phyloP scores from a whole-genome alignment of 257 asterid genomes.

The Solanum piurae region DNA sequence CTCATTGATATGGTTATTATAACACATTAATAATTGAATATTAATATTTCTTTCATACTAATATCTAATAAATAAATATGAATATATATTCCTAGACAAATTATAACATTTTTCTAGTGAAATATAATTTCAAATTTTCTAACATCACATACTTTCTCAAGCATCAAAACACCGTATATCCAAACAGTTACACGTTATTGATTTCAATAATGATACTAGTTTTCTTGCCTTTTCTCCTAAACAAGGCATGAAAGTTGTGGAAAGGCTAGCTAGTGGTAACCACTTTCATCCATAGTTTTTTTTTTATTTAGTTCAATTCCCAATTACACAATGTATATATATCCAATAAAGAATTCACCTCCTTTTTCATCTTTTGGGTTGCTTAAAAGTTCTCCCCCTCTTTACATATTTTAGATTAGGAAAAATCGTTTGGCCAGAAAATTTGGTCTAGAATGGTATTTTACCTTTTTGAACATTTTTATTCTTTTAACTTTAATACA shows the following conservation, averaged over 20 bases:
- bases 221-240: background rate
- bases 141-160: background rate
- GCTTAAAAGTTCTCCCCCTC: background rate
- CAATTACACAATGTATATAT: no score
- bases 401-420: no score
- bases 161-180: background rate
- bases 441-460: no score
- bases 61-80: no score
- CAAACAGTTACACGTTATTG: background rate
- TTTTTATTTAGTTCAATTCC: background rate
- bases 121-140: no score
- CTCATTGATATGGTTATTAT: background rate
- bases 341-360: background rate
- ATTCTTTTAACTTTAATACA: no score
- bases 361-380: background rate
- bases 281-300: no score
- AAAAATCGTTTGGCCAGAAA: no score
- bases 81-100: no score
- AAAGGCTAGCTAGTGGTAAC: background rate
- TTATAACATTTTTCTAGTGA: no score
- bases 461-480: no score
- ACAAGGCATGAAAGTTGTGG: slow-evolving; percentile 14
- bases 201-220: background rate
- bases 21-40: no score
- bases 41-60: background rate